Conservation (phyloP, 1,139 yeast species). For the Eremothecium gossypii region DNA sequence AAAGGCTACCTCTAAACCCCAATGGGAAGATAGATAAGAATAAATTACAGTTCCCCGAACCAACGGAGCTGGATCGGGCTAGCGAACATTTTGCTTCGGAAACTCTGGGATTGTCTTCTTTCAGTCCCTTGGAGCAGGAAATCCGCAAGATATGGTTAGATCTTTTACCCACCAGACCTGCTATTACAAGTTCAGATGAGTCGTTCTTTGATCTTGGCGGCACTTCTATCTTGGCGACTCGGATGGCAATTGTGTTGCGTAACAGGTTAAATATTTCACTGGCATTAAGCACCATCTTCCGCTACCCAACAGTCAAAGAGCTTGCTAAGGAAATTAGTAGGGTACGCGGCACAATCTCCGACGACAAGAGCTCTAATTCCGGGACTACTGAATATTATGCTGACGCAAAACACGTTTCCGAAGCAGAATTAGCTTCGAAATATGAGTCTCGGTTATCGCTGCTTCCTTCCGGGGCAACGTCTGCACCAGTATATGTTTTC, state of each 20-base stretch:
- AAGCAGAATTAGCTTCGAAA: slow-evolving; percentile 36
- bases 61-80: slow-evolving; percentile 56
- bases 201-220: slow-evolving; percentile 98
- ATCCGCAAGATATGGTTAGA: slow-evolving; percentile 78
- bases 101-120: slow-evolving; percentile 32
- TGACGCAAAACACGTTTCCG: slow-evolving; percentile 59
- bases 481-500: slow-evolving; percentile 48
- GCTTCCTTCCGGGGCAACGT: slow-evolving; percentile 10
- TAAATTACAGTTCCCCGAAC: slow-evolving; percentile 87
- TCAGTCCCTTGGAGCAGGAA: slow-evolving; percentile 55
- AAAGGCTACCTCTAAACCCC: slow-evolving; percentile 85
- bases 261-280: slow-evolving; percentile 68
- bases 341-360: slow-evolving; percentile 8
- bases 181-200: slow-evolving; percentile 64
- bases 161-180: slow-evolving; percentile 78
- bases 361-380: slow-evolving; percentile 20
- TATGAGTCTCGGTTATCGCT: slow-evolving; percentile 31
- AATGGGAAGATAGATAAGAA: slow-evolving; percentile 98
- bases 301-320: slow-evolving; percentile 71
- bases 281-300: slow-evolving; percentile 84
- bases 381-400: slow-evolving; percentile 53
- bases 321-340: slow-evolving; percentile 66
- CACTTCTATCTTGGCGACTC: slow-evolving; percentile 91
- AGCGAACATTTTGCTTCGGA: slow-evolving; percentile 32
- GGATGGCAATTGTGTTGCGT: slow-evolving; percentile 90